A percentile compares a stretch with the other conserved stretches of the same genome.
phyloP scores from a whole-genome alignment of 129 eudicot genomes.

The Kitagawia praeruptora region DNA sequence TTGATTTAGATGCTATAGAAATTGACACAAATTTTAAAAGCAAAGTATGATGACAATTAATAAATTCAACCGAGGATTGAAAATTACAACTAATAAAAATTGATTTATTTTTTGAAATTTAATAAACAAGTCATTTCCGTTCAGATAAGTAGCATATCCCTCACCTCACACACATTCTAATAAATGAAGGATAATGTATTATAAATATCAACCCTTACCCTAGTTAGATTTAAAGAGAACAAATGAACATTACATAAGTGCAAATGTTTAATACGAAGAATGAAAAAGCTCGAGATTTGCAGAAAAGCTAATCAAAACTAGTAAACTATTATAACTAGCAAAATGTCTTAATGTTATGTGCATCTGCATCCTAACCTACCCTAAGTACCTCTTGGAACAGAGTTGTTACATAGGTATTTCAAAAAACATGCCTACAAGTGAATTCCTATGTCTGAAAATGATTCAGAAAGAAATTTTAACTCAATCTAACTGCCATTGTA shows the following conservation, averaged over 20 bases:
- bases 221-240: not conserved
- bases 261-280: not conserved
- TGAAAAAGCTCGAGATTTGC: not conserved
- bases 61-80: no score
- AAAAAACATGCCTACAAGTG: not conserved
- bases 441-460: not conserved
- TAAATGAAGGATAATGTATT: not conserved
- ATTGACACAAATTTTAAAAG: no score
- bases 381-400: conserved; percentile 1
- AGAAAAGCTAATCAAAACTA: not conserved
- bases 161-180: not conserved
- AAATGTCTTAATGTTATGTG: not conserved
- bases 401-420: not conserved
- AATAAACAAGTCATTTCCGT: not conserved
- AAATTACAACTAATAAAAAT: no score
- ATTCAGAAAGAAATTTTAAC: not conserved
- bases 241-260: not conserved
- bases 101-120: no score
- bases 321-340: not conserved
- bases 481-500: not conserved
- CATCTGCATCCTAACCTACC: not conserved
- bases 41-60: no score
- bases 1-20: not conserved
- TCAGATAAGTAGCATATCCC: not conserved
- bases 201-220: not conserved